Evolutionary conservation across 352 stramenopile species (phyloP), one percentile per base, ranked within the genome.

Genomic region (Phytophthora nicotianae): DNA sequence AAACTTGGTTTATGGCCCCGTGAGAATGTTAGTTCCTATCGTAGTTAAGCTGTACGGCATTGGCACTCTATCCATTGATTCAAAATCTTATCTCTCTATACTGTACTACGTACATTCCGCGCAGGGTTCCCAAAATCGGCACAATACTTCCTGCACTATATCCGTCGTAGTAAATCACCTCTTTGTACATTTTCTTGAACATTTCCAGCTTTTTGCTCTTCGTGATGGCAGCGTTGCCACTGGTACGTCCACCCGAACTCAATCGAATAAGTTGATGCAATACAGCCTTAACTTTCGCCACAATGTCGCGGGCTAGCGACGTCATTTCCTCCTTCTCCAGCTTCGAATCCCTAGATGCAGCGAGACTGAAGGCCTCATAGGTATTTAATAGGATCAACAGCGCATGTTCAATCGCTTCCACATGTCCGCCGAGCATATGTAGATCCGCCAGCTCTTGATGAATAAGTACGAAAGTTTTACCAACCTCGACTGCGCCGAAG

Each of bases 161-260:
- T 29, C 70, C 75, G 48, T 85, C 77, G 27, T 83, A 89, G 62
- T 92, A 92, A 45, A 95, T 89, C 33, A 89, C 77, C 51, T 92
- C 81, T 42, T 90, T 90, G 76, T 95, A 95, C 86, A 95, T 93
- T 24, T 74, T 69, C 72, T 95, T 95, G 64, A 90, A 95, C 55
- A 83, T 72, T 3, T 88, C 75, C 0, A 86, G 63, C 58, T 86
- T 88, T 61, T 79, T 82, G 40, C 33, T 62, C 24, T 76, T 77
- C 7, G 62, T 50, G 27, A 71, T 68, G 16, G 26, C 41, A 29
- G 51, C 67, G 41, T 58, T 77, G 17, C 58, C 68, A 26, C 53
- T 78, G 23, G 16, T 19, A 11, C 35, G 21, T 41, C 38, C 48
- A 24, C 43, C 29, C 37, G 64, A 51, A 49, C 62, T 77, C 21